Base-by-base conservation (phyloP, 2,329 filamentous ascomycete species). In the Fusarium sp. region DNA sequence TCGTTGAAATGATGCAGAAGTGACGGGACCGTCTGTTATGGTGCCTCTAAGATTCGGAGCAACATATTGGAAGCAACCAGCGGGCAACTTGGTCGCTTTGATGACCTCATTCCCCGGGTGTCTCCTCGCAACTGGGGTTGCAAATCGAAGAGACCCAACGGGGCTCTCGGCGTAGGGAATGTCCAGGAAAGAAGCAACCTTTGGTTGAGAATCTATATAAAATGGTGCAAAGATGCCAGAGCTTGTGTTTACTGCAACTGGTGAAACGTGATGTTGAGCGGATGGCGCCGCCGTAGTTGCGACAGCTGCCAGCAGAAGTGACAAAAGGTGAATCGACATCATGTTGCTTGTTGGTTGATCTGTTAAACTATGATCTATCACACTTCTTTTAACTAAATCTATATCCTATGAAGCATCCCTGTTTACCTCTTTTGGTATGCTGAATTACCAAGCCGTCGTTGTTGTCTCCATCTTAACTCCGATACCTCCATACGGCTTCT, bases 51-150 rank as follows among this genome's bases (percentile, higher is more conserved):
- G 64, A 3, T 45, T 20, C 0, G 35, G 40, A 6, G 40, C 27
- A 14, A 74, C 58, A 11, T 75, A 74, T 62, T 75, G 73, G 0
- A 75, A 66, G n/a, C 73, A 76, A 5, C 73, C 73, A 7, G 37
- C 47, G 1, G 73, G 73, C 1, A 76, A 50, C 2, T 45, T 60
- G 0, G 54, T 67, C 3, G 63, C 34, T 4, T 54, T 40, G 1
- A 24, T 6, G 0, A 62, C 6, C 4, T 62, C 10, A 18, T 59
- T 22, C 6, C 62, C 60, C 0, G 45, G 1, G 2, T 66, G 10
- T 4, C 16, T 35, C 14, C 56, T 69, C 3, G 54, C 18, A 18
- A 67, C 38, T 3, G 73, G 70, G 11, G 70, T 20, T 4, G 60
- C 13, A 22, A 75, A 75, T 16, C 73, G 67, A 14, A 75, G 68